Percentiles rank a stretch among this genome's conserved stretches.
Evolutionary conservation across 2,329 filamentous ascomycete species (phyloP).

Genomic region (Penicillium sp.): DNA sequence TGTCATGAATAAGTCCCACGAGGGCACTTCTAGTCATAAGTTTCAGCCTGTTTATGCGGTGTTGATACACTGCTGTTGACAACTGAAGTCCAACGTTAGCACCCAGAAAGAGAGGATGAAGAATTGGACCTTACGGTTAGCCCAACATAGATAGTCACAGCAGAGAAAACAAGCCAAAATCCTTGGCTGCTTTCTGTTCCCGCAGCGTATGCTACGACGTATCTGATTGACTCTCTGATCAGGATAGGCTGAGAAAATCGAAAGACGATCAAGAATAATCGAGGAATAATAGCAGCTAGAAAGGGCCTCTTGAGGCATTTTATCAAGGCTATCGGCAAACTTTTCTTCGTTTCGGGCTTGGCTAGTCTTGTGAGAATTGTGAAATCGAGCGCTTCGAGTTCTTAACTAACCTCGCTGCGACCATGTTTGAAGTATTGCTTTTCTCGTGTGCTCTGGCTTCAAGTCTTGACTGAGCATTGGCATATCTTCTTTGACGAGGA

Average conservation of each 20-base stretch:
- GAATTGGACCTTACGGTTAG: conserved; percentile 23
- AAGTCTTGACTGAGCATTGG: background rate
- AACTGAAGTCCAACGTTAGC: conserved; percentile 21
- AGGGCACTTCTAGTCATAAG: conserved; percentile 42
- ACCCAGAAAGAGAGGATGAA: background rate
- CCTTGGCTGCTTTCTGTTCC: conserved; percentile 35
- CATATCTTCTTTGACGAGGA: background rate
- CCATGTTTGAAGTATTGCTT: conserved; percentile 1
- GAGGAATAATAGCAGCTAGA: conserved; percentile 28
- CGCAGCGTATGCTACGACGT: conserved; percentile 23
- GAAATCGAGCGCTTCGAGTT: background rate
- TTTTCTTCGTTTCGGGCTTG: conserved; percentile 8
- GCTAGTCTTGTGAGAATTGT: conserved; percentile 1
- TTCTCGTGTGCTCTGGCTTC: conserved; percentile 5
- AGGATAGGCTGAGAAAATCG: conserved; percentile 37
- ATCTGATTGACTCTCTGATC: conserved; percentile 33
- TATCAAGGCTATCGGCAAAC: conserved; percentile 4
- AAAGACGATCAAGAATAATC: conserved; percentile 31
- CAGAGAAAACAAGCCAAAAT: conserved; percentile 39
- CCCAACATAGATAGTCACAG: conserved; percentile 40
- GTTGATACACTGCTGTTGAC: conserved; percentile 37
- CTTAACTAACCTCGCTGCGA: conserved; percentile 5
- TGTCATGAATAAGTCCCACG: conserved; percentile 49
- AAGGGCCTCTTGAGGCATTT: conserved; percentile 18
- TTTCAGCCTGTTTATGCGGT: conserved; percentile 41